Conservation (phyloP, 495 filamentous ascomycete species). For the Clavariopsis aquatica region DNA sequence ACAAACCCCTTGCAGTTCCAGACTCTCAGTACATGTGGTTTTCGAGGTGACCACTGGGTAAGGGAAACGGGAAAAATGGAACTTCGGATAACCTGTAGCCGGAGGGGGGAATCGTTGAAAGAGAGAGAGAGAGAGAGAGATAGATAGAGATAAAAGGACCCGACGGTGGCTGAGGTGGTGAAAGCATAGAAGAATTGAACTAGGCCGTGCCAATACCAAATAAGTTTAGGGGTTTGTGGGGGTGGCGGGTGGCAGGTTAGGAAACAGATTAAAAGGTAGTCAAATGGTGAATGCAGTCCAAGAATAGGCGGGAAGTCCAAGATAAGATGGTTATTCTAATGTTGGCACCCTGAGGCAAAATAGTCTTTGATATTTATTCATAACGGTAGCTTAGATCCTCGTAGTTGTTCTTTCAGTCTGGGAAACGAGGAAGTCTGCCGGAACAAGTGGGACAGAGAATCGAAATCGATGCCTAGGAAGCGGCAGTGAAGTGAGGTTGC, state of each 20-base stretch:
- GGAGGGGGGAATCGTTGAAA: conserved; percentile 4
- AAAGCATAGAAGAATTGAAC: neutral
- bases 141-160: neutral
- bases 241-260: neutral
- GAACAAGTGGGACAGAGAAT: conserved; percentile 21
- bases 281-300: neutral
- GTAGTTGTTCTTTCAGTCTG: conserved; percentile 36
- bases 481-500: neutral
- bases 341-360: conserved; percentile 37
- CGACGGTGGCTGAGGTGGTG: neutral
- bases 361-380: conserved; percentile 37
- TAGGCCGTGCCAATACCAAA: conserved; percentile 15
- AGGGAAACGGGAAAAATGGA: conserved; percentile 5
- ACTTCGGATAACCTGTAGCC: conserved; percentile 10
- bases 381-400: conserved; percentile 31
- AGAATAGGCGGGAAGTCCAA: conserved; percentile 11
- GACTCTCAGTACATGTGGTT: neutral
- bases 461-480: conserved; percentile 19
- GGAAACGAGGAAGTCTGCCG: conserved; percentile 20
- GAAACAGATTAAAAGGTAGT: conserved; percentile 14
- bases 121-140: neutral
- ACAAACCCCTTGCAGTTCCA: neutral
- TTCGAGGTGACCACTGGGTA: neutral
- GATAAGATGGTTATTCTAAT: conserved; percentile 37
- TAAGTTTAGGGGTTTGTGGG: neutral